Evolutionary conservation across 108 stramenopile species (phyloP).

Genomic region (Parietichytrium sp.): DNA sequence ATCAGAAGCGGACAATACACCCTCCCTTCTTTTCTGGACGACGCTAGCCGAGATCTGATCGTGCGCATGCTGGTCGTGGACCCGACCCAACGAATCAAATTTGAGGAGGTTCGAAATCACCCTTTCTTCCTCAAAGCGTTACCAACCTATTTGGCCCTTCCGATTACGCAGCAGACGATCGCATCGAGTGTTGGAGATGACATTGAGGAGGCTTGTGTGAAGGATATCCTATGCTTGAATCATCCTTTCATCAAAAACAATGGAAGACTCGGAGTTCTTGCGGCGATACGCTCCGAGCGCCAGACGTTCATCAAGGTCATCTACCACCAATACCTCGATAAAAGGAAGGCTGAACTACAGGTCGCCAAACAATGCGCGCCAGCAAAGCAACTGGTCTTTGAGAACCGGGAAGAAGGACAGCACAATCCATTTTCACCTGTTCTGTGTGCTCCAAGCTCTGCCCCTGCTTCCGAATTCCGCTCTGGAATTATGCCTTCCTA

Average conservation of each 20-base stretch:
- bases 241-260: conserved; percentile 8
- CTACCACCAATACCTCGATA: conserved; percentile 21
- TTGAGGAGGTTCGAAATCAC: conserved; percentile 91
- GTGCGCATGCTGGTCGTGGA: conserved; percentile 98
- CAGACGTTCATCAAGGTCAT: conserved; percentile 32
- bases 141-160: conserved; percentile 89
- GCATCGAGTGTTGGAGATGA: background rate
- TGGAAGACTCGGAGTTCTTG: background rate
- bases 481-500: too few species aligned
- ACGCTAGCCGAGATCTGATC: conserved; percentile 89
- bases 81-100: conserved; percentile 98
- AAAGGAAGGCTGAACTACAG: background rate
- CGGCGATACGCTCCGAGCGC: background rate
- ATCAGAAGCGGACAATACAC: conserved; percentile 98
- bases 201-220: background rate
- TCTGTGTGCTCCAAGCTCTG: background rate
- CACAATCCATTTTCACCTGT: background rate
- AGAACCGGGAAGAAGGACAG: background rate
- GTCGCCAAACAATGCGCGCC: conserved; percentile 5
- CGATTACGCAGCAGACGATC: background rate
- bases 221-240: background rate
- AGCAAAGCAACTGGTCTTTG: background rate
- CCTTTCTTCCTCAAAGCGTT: conserved; percentile 97
- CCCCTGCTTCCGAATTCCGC: too few species aligned
- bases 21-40: conserved; percentile 87